Evolutionary conservation across 2,329 filamentous ascomycete genomes (phyloP).

Genomic region (Curvularia sp.): DNA sequence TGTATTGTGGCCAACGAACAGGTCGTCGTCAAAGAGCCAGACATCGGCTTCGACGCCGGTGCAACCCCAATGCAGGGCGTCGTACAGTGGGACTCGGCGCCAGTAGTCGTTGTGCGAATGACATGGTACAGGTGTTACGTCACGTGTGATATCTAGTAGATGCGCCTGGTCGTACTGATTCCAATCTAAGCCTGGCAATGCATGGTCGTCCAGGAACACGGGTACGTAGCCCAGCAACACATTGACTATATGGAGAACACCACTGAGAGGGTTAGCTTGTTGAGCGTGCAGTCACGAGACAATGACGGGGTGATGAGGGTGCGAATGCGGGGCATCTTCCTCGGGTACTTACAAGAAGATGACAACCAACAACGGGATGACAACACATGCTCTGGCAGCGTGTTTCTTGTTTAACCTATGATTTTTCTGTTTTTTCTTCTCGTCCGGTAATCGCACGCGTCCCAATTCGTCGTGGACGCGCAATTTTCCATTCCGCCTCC

Average conservation of each 20-base stretch:
- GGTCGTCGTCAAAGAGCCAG: slow-evolving; percentile 62
- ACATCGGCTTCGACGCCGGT: slow-evolving; percentile 65
- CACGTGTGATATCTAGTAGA: slow-evolving; percentile 59
- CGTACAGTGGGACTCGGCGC: slow-evolving; percentile 62
- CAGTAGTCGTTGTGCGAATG: slow-evolving; percentile 69
- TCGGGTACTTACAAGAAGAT: slow-evolving; percentile 45
- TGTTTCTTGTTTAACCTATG: slow-evolving; percentile 31
- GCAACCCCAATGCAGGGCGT: slow-evolving; percentile 63
- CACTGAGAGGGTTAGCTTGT: slow-evolving; percentile 44
- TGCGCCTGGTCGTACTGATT: slow-evolving; percentile 47
- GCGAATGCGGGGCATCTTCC: slow-evolving; percentile 14
- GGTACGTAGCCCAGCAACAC: slow-evolving; percentile 49
- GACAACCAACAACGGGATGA: slow-evolving; percentile 31
- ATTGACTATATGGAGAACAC: slow-evolving; percentile 53
- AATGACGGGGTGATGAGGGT: slow-evolving; percentile 11
- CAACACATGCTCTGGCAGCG: slow-evolving; percentile 28
- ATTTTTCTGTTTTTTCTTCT: slow-evolving; percentile 29
- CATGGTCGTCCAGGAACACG: slow-evolving; percentile 48
- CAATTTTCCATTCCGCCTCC: slow-evolving; percentile 32
- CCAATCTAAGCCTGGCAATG: slow-evolving; percentile 52
- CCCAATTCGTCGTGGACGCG: slow-evolving; percentile 21
- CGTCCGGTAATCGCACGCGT: slow-evolving; percentile 24
- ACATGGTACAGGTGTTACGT: slow-evolving; percentile 59
- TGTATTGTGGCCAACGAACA: slow-evolving; percentile 63
- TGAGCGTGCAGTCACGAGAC: slow-evolving; percentile 1